Conservation (phyloP, 2,329 filamentous ascomycete species). For the Epichloe elymi region DNA sequence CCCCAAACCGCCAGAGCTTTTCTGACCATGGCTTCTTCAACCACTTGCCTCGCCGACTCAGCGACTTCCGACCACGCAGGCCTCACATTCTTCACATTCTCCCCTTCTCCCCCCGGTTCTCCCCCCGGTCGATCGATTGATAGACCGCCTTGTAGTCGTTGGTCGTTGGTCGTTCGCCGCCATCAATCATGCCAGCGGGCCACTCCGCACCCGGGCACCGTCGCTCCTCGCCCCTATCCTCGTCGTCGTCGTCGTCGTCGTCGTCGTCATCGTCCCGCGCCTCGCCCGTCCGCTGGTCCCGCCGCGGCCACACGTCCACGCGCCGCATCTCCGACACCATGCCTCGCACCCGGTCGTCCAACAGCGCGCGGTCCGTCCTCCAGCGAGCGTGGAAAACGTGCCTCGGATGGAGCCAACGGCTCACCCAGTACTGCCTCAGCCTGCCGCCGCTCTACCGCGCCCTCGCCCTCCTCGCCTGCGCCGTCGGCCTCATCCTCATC, state of each 20-base stretch:
- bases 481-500: constrained; percentile 39
- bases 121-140: too few species aligned
- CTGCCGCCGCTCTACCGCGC: constrained; percentile 50
- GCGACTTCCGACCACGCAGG: too few species aligned
- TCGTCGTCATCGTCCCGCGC: neutral
- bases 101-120: too few species aligned
- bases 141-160: too few species aligned
- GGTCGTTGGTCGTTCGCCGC: too few species aligned
- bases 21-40: too few species aligned
- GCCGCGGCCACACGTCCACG: neutral
- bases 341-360: constrained; percentile 1
- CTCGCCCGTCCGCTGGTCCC: constrained; percentile 8
- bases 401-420: constrained; percentile 28
- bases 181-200: too few species aligned
- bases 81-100: too few species aligned
- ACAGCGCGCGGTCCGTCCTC: constrained; percentile 23
- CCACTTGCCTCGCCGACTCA: too few species aligned
- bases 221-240: neutral
- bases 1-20: too few species aligned
- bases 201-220: neutral
- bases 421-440: constrained; percentile 36
- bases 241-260: neutral
- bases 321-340: constrained; percentile 27
- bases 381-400: constrained; percentile 19
- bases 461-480: constrained; percentile 36